phyloP scores from a whole-genome alignment of 768 basidiomycete genomes.

The Boletus huronensis region DNA sequence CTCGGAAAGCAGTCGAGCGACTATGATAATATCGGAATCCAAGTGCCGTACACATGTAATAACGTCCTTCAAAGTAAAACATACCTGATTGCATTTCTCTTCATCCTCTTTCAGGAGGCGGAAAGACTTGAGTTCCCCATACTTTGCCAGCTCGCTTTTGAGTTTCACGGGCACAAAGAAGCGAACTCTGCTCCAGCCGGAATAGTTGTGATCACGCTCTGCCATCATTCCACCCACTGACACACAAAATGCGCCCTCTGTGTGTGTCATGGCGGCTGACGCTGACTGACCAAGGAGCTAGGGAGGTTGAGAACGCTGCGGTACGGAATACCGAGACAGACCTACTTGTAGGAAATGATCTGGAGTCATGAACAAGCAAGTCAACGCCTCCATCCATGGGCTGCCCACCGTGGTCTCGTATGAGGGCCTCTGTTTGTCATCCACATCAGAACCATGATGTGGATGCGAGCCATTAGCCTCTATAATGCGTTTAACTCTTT shows the following conservation, averaged over 20 bases:
- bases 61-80: conserved; percentile 9
- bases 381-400: conserved; percentile 29
- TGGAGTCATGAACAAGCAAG: conserved; percentile 44
- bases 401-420: neutral
- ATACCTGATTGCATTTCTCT: conserved; percentile 27
- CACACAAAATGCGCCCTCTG: conserved; percentile 51
- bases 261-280: conserved; percentile 47
- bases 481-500: conserved; percentile 43
- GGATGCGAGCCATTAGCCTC: conserved; percentile 19
- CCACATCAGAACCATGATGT: neutral
- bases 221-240: conserved; percentile 33
- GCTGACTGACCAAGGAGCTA: conserved; percentile 50
- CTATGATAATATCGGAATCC: neutral
- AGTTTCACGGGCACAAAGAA: conserved; percentile 29
- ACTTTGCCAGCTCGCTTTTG: conserved; percentile 29
- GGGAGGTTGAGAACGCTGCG: conserved; percentile 3
- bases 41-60: neutral
- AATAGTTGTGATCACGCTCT: conserved; percentile 20
- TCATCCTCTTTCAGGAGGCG: conserved; percentile 23
- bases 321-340: conserved; percentile 3
- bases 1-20: conserved; percentile 7
- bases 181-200: conserved; percentile 23
- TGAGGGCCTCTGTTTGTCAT: conserved; percentile 6
- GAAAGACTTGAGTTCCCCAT: conserved; percentile 32
- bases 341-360: conserved; percentile 46